Evolutionary conservation across 2,329 filamentous ascomycete species (phyloP).

Genomic region (Paramyrothecium sp.): DNA sequence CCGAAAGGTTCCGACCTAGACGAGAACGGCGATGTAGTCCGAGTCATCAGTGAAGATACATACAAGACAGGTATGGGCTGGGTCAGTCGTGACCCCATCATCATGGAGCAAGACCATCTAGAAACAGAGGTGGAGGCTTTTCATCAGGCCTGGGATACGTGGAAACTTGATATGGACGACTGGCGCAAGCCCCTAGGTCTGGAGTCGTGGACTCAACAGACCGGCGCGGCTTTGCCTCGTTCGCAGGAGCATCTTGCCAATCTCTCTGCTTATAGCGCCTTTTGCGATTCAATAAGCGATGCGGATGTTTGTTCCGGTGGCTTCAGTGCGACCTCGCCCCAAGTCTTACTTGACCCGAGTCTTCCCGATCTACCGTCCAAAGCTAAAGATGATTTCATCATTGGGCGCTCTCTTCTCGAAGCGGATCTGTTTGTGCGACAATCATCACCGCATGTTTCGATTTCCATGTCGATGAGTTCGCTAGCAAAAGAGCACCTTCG

Average conservation of each 20-base stretch:
- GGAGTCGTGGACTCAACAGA: conserved; percentile 31
- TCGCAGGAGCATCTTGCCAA: conserved; percentile 25
- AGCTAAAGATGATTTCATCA: conserved; percentile 47
- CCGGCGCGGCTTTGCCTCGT: conserved; percentile 11
- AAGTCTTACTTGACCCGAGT: conserved; percentile 61
- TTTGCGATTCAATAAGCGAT: conserved; percentile 61
- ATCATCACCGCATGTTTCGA: conserved; percentile 16
- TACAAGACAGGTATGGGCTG: conserved; percentile 78
- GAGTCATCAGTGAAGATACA: conserved; percentile 79
- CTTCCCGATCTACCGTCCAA: conserved; percentile 52
- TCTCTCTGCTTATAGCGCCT: conserved; percentile 51
- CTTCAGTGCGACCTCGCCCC: conserved; percentile 40
- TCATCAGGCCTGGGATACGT: conserved; percentile 65
- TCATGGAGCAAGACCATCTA: conserved; percentile 28
- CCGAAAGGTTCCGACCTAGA: conserved; percentile 70
- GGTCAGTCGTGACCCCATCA: conserved; percentile 61
- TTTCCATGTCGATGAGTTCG: conserved; percentile 27
- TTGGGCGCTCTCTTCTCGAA: conserved; percentile 48
- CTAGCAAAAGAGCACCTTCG: conserved; percentile 21
- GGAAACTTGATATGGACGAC: conserved; percentile 62
- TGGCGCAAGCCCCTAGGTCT: conserved; percentile 47
- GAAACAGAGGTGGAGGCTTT: conserved; percentile 61
- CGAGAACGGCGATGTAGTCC: conserved; percentile 62
- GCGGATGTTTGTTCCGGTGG: conserved; percentile 59
- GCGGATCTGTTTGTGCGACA: conserved; percentile 33